A percentile compares a stretch with the other conserved stretches of the same genome.
These are phyloP conservation scores for Phytopythium aichiense DNA, from an alignment of 352 stramenopile genomes.

Conservation along the genomic window DNA sequence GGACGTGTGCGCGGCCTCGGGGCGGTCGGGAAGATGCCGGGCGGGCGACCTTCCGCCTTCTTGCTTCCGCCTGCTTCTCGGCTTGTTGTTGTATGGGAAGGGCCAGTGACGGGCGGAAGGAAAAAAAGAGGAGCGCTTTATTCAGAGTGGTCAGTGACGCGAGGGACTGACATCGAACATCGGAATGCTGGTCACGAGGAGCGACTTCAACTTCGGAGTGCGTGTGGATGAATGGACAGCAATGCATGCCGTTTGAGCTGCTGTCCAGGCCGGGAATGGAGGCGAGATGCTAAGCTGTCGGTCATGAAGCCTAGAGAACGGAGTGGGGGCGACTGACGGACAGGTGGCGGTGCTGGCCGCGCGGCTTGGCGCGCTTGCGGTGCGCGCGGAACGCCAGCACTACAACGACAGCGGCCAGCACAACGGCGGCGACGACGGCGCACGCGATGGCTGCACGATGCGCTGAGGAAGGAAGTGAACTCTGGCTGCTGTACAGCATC, in stretches of 20 bases:
- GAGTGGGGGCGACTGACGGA: not conserved
- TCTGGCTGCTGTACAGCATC: not conserved
- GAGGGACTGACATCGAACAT: not conserved
- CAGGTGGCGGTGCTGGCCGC: not conserved
- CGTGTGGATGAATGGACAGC: too few relatives aligned
- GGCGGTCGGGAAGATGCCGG: not conserved
- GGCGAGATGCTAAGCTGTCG: too few relatives aligned
- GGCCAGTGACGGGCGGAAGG: not conserved
- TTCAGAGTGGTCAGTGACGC: not conserved
- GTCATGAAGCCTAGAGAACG: not conserved
- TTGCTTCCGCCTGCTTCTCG: not conserved
- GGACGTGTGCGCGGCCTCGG: not conserved
- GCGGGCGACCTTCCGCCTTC: not conserved
- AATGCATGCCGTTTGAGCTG: not conserved
- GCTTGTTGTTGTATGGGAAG: not conserved
- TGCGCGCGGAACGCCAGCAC: constrained; percentile 1
- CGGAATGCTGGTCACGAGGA: too few relatives aligned
- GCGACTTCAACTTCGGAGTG: too few relatives aligned
- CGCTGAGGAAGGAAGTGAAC: not conserved
- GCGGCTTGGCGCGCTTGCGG: constrained; percentile 4
- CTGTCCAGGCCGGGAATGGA: too few relatives aligned
- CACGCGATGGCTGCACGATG: not conserved
- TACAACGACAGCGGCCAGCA: not conserved
- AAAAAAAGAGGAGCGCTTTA: not conserved
- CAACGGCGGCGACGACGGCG: constrained; percentile 2